Evolutionary conservation across 2,329 filamentous ascomycete genomes (phyloP), one percentile per base, ranked within the genome.

Genomic region (Aspergillus pseudonomiae): DNA sequence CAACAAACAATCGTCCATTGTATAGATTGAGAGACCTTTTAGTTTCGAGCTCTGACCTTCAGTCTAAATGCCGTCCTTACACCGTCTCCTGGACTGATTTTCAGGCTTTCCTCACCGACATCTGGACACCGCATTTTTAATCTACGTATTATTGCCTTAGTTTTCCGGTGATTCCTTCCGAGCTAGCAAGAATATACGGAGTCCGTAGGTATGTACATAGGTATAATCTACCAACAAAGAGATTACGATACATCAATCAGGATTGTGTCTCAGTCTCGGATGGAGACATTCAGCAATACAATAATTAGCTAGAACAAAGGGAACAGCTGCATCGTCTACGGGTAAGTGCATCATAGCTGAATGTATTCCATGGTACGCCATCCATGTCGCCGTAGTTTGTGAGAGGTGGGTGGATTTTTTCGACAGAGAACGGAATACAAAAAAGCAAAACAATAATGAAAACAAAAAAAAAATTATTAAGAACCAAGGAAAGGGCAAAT

Each of bases 341-440:
- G 64, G 61, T 63, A 66, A 59, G 32, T 68, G 53, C 65, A 67
- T 66, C 63, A 67, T 62, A 50, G 63, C 59, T 58, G 57, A 32
- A 52, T 36, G 16, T 11, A 45, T 60, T 61, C 67, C 66, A 67
- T 64, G 67, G 67, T 57, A 62, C 45, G 14, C 26, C 36, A 26
- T 28, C 30, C 36, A 63, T 48, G 41, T 16, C 45, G 21, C 56
- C n/a, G 24, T 45, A 58, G 56, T 21, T 45, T n/a, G 56, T 48
- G 41, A 16, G 24, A 48, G 34, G 32, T 21, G 43, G 43, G 5
- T 21, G 39, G 56, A 24, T 48, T 24, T 32, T 32, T 48, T 24
- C 21, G 32, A 21, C 14, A 36, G 36, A 45, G 24, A 48, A 41
- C 24, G 43, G n/a, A 54, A 48, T 53, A 61, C 9, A 16, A 52